Conservation (phyloP, 768 basidiomycete genomes). For the Suillus placidus region DNA sequence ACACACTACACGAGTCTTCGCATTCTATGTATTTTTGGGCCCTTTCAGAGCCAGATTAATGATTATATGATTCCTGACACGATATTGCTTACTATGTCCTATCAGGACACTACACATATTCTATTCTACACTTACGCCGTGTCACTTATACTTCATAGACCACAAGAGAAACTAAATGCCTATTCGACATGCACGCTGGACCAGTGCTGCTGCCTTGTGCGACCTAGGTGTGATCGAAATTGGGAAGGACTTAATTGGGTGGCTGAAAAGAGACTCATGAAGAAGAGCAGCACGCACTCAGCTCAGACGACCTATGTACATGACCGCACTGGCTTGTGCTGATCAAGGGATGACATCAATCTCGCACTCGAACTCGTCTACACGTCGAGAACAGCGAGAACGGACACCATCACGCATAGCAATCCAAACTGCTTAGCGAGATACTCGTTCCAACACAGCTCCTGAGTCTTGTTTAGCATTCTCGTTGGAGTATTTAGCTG, state of each 20-base stretch:
- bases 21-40: neutral
- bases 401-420: constrained; percentile 28
- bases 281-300: neutral
- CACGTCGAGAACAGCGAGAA: constrained; percentile 30
- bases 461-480: constrained; percentile 12
- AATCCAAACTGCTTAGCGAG: constrained; percentile 32
- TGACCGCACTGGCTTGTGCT: constrained; percentile 32
- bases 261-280: constrained; percentile 5
- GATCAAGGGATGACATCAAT: constrained; percentile 23
- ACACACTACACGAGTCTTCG: neutral
- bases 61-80: neutral
- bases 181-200: constrained; percentile 17
- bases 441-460: constrained; percentile 29
- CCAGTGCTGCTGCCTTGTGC: constrained; percentile 11
- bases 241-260: constrained; percentile 19
- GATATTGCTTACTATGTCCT: constrained; percentile 1
- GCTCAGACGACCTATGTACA: constrained; percentile 19
- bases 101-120: constrained; percentile 3
- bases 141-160: constrained; percentile 8
- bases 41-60: neutral
- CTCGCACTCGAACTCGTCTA: constrained; percentile 34
- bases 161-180: constrained; percentile 24
- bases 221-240: constrained; percentile 26
- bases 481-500: neutral
- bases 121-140: constrained; percentile 5